phyloP scores from a whole-genome alignment of 2,329 filamentous ascomycete genomes.

The Aspergillus novofumigatus region DNA sequence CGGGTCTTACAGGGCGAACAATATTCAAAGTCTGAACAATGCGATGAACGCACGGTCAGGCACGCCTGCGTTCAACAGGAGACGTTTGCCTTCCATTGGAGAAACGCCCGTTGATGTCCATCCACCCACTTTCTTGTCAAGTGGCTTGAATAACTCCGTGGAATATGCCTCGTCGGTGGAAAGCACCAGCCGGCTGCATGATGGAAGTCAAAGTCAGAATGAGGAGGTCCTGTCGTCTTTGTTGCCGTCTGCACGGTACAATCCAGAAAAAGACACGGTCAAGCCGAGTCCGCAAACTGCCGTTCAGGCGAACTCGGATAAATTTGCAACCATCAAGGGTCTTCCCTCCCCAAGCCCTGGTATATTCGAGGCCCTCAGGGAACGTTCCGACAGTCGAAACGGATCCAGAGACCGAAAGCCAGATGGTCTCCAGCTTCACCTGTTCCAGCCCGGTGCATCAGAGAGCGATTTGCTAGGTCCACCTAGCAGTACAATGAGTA shows the following conservation, averaged over 20 bases:
- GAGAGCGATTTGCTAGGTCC: constrained; percentile 49
- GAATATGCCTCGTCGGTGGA: constrained; percentile 49
- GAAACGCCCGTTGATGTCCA: constrained; percentile 58
- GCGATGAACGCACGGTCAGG: constrained; percentile 63
- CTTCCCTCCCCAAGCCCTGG: constrained; percentile 67
- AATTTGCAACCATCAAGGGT: constrained; percentile 50
- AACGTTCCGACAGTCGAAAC: constrained; percentile 52
- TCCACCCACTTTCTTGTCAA: constrained; percentile 39
- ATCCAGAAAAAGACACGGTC: constrained; percentile 34
- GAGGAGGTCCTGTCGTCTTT: constrained; percentile 36
- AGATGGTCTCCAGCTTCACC: constrained; percentile 64
- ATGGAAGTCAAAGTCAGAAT: constrained; percentile 26
- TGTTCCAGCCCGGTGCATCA: constrained; percentile 50
- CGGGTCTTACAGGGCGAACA: constrained; percentile 53
- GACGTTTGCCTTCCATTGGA: constrained; percentile 73
- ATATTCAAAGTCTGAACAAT: constrained; percentile 65
- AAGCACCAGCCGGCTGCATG: constrained; percentile 28
- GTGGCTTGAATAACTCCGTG: constrained; percentile 39
- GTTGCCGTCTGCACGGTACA: constrained; percentile 44
- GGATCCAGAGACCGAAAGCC: constrained; percentile 75
- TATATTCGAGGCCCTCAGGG: constrained; percentile 59
- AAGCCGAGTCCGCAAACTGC: constrained; percentile 56
- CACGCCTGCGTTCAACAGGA: constrained; percentile 57
- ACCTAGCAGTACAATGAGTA: constrained; percentile 49
- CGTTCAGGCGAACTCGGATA: constrained; percentile 64